Percentiles rank a stretch among this genome's conserved stretches.
phyloP scores from a whole-genome alignment of 371 early-diverging fungal species.

The Sporodiniella umbellata region DNA sequence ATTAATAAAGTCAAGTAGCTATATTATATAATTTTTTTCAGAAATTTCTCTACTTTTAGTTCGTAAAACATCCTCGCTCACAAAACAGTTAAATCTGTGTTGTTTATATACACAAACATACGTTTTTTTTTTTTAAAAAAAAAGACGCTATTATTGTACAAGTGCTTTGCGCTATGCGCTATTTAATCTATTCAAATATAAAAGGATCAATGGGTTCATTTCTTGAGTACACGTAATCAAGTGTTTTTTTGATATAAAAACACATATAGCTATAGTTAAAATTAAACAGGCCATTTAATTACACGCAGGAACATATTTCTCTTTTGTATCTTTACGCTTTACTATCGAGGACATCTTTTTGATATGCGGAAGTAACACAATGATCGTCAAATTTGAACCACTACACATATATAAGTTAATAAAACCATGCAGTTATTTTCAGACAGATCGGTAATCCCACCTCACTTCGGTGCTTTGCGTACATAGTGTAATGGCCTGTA shows the following conservation, averaged over 20 bases:
- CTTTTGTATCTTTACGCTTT: slow-evolving; percentile 56
- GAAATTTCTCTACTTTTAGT: too few species aligned
- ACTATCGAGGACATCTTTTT: slow-evolving; percentile 73
- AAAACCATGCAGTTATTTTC: too few species aligned
- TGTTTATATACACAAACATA: too few species aligned
- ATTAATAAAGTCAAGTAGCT: too few species aligned
- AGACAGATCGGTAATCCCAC: slow-evolving; percentile 30
- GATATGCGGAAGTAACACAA: slow-evolving; percentile 65
- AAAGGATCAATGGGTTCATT: slow-evolving; percentile 13
- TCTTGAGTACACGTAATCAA: slow-evolving; percentile 48
- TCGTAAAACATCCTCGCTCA: too few species aligned
- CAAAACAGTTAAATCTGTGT: too few species aligned
- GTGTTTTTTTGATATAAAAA: slow-evolving; percentile 74
- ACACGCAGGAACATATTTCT: neutral
- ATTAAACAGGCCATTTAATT: too few species aligned
- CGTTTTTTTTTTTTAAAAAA: too few species aligned
- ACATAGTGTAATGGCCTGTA: slow-evolving; percentile 93
- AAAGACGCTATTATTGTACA: too few species aligned
- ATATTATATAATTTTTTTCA: too few species aligned
- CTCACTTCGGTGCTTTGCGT: slow-evolving; percentile 72
- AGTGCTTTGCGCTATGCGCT: neutral
- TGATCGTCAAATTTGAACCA: slow-evolving; percentile 95
- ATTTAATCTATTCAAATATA: slow-evolving; percentile 4
- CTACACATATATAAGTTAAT: slow-evolving; percentile 27
- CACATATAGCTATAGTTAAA: slow-evolving; percentile 74